A percentile compares a stretch with the other conserved stretches of the same genome.
Evolutionary conservation across 129 eudicot species (phyloP).

Genomic region (Flaveria brownii): DNA sequence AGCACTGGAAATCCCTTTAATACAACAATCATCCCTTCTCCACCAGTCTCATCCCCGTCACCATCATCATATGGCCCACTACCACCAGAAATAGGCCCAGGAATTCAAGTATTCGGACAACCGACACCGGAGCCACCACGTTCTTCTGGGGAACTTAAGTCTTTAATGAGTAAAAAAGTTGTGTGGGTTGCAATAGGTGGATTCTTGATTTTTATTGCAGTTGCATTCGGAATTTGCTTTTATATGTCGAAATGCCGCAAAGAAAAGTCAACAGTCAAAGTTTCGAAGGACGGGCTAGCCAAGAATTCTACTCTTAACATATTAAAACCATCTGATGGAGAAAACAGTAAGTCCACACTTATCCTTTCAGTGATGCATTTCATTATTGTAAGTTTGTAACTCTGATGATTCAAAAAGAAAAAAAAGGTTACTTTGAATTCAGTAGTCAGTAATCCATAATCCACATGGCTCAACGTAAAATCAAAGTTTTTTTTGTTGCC

Average conservation of each 20-base stretch:
- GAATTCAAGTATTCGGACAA: slow-evolving; percentile 44
- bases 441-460: neutral
- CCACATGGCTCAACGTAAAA: no score
- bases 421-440: neutral
- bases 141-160: slow-evolving; percentile 34
- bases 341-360: slow-evolving; percentile 41
- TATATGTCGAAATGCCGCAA: slow-evolving; percentile 54
- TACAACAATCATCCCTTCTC: slow-evolving; percentile 70
- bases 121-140: slow-evolving; percentile 35
- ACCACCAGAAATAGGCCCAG: slow-evolving; percentile 51
- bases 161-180: slow-evolving; percentile 30
- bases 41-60: slow-evolving; percentile 57
- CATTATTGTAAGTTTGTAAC: slow-evolving; percentile 1
- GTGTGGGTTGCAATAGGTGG: slow-evolving; percentile 57
- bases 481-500: neutral
- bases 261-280: slow-evolving; percentile 37
- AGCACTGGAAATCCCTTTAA: slow-evolving; percentile 86
- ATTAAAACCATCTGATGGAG: slow-evolving; percentile 38
- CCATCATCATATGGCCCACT: slow-evolving; percentile 49
- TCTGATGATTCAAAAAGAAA: neutral
- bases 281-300: slow-evolving; percentile 31
- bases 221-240: slow-evolving; percentile 58
- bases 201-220: slow-evolving; percentile 40
- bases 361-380: neutral
- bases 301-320: slow-evolving; percentile 28